phyloP scores from a whole-genome alignment of 129 eudicot species.

The Chrysanthemum seticuspe region DNA sequence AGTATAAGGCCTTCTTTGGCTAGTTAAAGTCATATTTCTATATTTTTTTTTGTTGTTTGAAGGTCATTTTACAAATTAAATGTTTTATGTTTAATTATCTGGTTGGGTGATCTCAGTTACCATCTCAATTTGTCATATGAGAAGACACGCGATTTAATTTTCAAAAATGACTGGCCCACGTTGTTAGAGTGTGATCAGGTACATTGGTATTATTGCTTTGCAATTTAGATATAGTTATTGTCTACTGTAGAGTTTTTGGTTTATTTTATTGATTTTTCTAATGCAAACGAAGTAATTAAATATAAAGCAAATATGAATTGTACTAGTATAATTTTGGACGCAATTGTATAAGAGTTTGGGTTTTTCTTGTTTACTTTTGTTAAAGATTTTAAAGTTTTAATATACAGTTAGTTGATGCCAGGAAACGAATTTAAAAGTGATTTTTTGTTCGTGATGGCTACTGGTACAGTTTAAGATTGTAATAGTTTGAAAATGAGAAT shows the following conservation, averaged over 20 bases:
- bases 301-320: not conserved
- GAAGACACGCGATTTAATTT: slow-evolving; percentile 58
- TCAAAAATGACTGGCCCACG: slow-evolving; percentile 67
- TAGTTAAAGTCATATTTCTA: not conserved
- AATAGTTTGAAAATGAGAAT: too few relatives aligned
- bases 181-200: slow-evolving; percentile 83
- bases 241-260: not conserved
- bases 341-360: too few relatives aligned
- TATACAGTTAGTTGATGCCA: too few relatives aligned
- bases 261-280: not conserved
- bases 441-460: too few relatives aligned
- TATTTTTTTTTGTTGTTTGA: not conserved
- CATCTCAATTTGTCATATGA: slow-evolving; percentile 83
- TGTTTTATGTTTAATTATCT: slow-evolving; percentile 45
- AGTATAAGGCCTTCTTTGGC: not conserved
- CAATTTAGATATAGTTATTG: not conserved
- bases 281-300: not conserved
- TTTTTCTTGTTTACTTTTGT: too few relatives aligned
- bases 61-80: slow-evolving; percentile 12
- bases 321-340: too few relatives aligned
- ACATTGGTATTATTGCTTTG: slow-evolving; percentile 15
- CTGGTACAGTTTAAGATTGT: too few relatives aligned
- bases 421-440: too few relatives aligned
- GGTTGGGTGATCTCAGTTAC: slow-evolving; percentile 96
- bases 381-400: too few relatives aligned